Percentiles rank a stretch among this genome's conserved stretches.
phyloP scores from a whole-genome alignment of 768 basidiomycete genomes.

The Hypsizygus marmoreus region DNA sequence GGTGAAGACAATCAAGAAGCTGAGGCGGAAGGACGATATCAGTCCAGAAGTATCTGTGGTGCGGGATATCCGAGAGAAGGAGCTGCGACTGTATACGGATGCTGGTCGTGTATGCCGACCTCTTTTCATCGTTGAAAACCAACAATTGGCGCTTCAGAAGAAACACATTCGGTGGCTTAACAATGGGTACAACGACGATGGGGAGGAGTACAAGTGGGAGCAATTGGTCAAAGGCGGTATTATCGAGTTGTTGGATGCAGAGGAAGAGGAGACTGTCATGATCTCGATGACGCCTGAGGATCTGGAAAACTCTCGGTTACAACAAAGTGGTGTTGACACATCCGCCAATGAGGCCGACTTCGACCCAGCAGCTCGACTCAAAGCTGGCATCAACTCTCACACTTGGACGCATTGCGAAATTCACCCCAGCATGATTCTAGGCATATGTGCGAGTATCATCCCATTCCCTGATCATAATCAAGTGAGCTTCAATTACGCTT shows the following conservation, averaged over 20 bases:
- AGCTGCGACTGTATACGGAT: conserved; percentile 93
- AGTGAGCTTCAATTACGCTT: conserved; percentile 45
- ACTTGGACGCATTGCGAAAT: conserved; percentile 99
- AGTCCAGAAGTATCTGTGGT: conserved; percentile 96
- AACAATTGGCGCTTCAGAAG: conserved; percentile 81
- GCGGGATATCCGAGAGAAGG: conserved; percentile 94
- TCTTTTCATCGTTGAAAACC: conserved; percentile 93
- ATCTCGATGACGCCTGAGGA: conserved; percentile 99
- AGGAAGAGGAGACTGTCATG: conserved; percentile 99
- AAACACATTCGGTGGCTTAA: conserved; percentile 78
- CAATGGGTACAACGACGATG: conserved; percentile 58
- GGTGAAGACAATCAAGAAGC: conserved; percentile 89
- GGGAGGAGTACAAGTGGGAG: conserved; percentile 80
- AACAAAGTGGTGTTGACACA: conserved; percentile 59
- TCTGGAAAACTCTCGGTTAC: conserved; percentile 78
- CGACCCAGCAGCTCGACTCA: conserved; percentile 87
- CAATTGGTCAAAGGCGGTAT: conserved; percentile 84
- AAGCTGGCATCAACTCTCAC: conserved; percentile 81
- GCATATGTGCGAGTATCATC: conserved; percentile 98
- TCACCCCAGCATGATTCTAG: conserved; percentile 98
- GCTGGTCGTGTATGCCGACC: conserved; percentile 97
- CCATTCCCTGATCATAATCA: conserved; percentile 99
- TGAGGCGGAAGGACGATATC: conserved; percentile 93
- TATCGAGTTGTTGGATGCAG: conserved; percentile 93
- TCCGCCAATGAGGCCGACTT: conserved; percentile 67